These are phyloP conservation scores for Amphirosellinia nigrospora DNA, from an alignment of 495 filamentous ascomycete species.

Conservation along the genomic window DNA sequence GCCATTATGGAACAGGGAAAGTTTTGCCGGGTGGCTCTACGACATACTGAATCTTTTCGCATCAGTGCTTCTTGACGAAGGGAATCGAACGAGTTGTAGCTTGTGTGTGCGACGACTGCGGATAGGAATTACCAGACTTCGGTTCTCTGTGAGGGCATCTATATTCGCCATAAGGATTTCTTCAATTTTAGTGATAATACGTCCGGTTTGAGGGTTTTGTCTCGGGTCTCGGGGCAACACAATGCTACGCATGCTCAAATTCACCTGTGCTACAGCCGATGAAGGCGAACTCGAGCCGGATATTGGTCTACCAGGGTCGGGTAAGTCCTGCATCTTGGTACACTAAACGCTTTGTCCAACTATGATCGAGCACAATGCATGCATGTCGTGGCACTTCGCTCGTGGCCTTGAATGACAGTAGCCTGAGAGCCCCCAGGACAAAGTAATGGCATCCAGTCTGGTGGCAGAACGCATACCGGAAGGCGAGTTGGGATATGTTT, in stretches of 20 bases:
- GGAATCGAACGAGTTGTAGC: slow-evolving; percentile 42
- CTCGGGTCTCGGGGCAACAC: slow-evolving; percentile 10
- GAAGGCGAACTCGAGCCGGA: background rate
- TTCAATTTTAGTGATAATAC: slow-evolving; percentile 59
- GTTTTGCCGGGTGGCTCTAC: background rate
- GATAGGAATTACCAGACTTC: slow-evolving; percentile 55
- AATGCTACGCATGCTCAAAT: background rate
- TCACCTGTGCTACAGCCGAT: background rate
- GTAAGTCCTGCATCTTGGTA: slow-evolving; percentile 2
- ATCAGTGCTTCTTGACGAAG: slow-evolving; percentile 44
- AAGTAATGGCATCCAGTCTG: background rate
- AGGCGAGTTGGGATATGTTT: too few species aligned
- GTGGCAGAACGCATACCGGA: background rate
- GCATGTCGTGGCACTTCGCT: background rate
- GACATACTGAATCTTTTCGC: slow-evolving; percentile 49
- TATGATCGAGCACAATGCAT: background rate
- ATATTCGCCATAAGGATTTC: slow-evolving; percentile 56
- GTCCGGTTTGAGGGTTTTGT: slow-evolving; percentile 28
- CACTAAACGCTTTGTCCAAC: background rate
- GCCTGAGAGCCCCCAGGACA: background rate
- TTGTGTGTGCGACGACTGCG: slow-evolving; percentile 28
- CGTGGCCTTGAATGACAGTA: background rate
- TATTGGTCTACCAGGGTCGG: background rate
- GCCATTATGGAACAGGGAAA: background rate
- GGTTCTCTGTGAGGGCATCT: slow-evolving; percentile 51